Conservation (phyloP, 768 basidiomycete species). For the Suillus brevipes region DNA sequence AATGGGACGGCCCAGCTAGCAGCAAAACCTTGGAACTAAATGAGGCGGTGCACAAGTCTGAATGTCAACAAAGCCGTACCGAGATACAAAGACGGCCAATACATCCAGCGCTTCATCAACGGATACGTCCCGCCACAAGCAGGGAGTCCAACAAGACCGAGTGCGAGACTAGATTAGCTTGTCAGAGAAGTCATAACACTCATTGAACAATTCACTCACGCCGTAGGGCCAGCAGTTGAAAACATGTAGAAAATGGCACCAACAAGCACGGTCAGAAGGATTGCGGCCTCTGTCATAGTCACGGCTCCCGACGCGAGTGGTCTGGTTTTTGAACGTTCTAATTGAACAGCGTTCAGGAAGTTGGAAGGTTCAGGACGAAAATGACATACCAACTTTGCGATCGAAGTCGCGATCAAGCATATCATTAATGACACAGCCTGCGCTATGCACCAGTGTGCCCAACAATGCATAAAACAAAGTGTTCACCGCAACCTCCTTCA, state of each 20-base stretch:
- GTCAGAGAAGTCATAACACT: background rate
- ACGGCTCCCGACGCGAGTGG: constrained; percentile 52
- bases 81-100: constrained; percentile 32
- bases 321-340: constrained; percentile 49
- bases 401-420: constrained; percentile 55
- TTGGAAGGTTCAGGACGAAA: background rate
- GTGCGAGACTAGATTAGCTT: constrained; percentile 11
- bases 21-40: background rate
- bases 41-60: background rate
- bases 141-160: constrained; percentile 22
- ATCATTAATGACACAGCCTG: constrained; percentile 58
- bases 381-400: constrained; percentile 48
- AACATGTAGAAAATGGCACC: constrained; percentile 11
- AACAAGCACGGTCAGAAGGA: constrained; percentile 38
- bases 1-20: background rate
- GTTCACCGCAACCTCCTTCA: background rate
- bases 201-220: background rate
- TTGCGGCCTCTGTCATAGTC: constrained; percentile 40
- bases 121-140: constrained; percentile 26
- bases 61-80: constrained; percentile 13
- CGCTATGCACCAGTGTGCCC: constrained; percentile 36
- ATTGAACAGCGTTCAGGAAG: background rate
- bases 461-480: constrained; percentile 4
- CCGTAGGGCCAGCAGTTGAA: constrained; percentile 12
- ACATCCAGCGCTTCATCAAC: constrained; percentile 30